phyloP scores from a whole-genome alignment of 2,329 filamentous ascomycete genomes.

The Trichophyton simii region DNA sequence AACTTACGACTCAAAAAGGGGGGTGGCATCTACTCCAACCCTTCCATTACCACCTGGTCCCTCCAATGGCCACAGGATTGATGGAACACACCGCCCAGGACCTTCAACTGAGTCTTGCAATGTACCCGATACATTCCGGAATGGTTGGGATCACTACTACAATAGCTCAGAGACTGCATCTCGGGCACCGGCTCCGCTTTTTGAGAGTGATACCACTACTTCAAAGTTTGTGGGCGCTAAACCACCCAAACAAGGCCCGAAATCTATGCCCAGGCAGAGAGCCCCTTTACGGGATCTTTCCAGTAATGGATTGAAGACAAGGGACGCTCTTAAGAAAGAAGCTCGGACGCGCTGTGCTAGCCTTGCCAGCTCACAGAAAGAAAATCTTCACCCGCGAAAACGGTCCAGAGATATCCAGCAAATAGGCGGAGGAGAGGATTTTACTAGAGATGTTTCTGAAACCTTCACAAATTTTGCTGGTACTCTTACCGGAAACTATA shows the following conservation, averaged over 20 bases:
- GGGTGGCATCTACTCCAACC: not conserved
- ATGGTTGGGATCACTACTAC: not conserved
- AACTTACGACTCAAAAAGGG: constrained; percentile 11
- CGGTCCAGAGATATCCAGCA: not conserved
- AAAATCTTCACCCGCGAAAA: constrained; percentile 28
- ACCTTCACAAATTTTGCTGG: not conserved
- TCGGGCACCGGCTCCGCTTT: not conserved
- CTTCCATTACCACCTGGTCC: not conserved
- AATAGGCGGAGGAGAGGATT: not conserved
- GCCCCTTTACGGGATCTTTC: constrained; percentile 20
- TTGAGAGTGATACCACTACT: not conserved
- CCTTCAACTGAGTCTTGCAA: not conserved
- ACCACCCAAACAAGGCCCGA: not conserved
- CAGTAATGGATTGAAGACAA: constrained; percentile 18
- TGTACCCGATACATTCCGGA: not conserved
- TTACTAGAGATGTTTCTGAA: not conserved
- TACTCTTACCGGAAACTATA: too few species aligned
- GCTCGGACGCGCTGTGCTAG: constrained; percentile 30
- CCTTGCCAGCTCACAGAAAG: constrained; percentile 25
- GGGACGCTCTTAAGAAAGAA: constrained; percentile 30
- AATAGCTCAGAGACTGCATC: not conserved
- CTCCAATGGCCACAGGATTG: not conserved
- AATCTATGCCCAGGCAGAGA: constrained; percentile 12
- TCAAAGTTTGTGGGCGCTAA: not conserved
- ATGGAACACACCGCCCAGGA: not conserved